Base-by-base conservation (phyloP, 768 basidiomycete genomes). In the Wakefieldia striispora region DNA sequence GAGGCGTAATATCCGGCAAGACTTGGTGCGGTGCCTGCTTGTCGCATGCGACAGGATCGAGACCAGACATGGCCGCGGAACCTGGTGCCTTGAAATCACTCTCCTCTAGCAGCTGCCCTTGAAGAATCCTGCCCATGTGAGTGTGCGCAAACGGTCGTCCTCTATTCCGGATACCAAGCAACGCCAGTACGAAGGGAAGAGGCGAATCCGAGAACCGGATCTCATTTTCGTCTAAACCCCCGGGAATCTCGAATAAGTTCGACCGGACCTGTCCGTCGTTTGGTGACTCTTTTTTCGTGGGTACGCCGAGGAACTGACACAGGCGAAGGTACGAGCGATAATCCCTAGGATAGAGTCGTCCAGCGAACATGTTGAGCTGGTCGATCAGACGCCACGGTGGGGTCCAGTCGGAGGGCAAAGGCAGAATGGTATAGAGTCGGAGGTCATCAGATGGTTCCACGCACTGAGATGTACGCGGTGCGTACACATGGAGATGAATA, bases 51-150 rank as follows among this genome's bases (percentile, higher is more conserved):
- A n/a, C n/a, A n/a, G n/a, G n/a, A n/a, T n/a, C n/a, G n/a, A n/a
- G n/a, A n/a, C n/a, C n/a, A n/a, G n/a, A n/a, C n/a, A n/a, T n/a
- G n/a, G n/a, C n/a, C n/a, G n/a, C n/a, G n/a, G n/a, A n/a, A n/a
- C n/a, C n/a, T n/a, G n/a, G n/a, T n/a, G n/a, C 24, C 24, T 24
- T 10, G 10, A 29, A 29, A 9, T 29, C 27, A 3, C 4, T 14
- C 31, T 33, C 31, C 1, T 38, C 51, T 37, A 70, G 42, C 3
- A 44, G 29, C 41, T 53, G 56, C 19, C 53, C 61, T 46, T 62
- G 46, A 40, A 75, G 43, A 23, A 74, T 60, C 46, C 69, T 70
- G 7, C 75, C 74, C 51, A 74, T 53, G 47, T 75, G 73, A 4
- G 73, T 75, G 35, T 50, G 40, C 19, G 50, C 42, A 50, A 63